A percentile compares a stretch with the other conserved stretches of the same genome.
Evolutionary conservation across 1,284 basidiomycete genomes (phyloP).

Genomic region (Uromyces viciae-fabae): DNA sequence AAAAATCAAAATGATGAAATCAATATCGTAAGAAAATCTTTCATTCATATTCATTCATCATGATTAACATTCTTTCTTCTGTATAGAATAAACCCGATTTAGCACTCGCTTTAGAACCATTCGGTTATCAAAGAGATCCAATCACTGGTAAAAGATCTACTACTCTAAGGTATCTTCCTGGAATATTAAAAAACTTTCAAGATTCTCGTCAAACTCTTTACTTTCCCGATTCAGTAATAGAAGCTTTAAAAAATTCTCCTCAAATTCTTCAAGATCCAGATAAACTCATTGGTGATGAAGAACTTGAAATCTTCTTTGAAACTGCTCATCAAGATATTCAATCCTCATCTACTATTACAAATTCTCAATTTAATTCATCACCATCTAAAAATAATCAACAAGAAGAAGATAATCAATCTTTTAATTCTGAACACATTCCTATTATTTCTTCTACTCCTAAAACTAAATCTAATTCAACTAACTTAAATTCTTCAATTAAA

Average conservation of each 20-base stretch:
- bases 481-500: not conserved
- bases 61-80: too few species aligned
- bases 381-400: not conserved
- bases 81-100: constrained; percentile 4
- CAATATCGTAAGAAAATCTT: too few species aligned
- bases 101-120: constrained; percentile 22
- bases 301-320: not conserved
- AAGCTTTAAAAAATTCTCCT: not conserved
- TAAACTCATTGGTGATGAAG: constrained; percentile 2
- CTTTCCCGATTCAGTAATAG: not conserved
- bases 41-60: too few species aligned
- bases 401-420: not conserved
- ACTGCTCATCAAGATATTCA: constrained; percentile 6
- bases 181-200: constrained; percentile 31
- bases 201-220: constrained; percentile 24
- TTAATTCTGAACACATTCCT: not conserved
- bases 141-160: constrained; percentile 20
- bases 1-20: too few species aligned
- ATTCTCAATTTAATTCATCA: not conserved
- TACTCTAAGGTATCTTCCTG: constrained; percentile 15
- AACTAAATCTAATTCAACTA: not conserved
- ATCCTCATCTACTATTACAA: not conserved
- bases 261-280: constrained; percentile 15
- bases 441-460: not conserved
- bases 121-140: constrained; percentile 16